A percentile compares a stretch with the other conserved stretches of the same genome.
Evolutionary conservation across 2,329 filamentous ascomycete species (phyloP).

Genomic region (Coniella lustricola): DNA sequence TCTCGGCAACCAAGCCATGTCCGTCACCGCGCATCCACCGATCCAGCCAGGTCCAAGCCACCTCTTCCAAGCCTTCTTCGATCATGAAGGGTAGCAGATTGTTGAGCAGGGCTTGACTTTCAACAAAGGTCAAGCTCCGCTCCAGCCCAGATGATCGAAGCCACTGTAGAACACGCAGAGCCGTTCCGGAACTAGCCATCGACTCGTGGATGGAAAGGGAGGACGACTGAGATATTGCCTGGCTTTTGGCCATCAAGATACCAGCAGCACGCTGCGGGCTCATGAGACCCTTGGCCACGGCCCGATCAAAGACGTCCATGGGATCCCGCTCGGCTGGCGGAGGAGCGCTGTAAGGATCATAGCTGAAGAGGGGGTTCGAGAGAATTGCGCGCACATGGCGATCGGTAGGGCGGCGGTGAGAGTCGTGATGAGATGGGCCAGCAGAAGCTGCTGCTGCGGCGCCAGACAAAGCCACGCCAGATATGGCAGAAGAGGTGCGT

Average conservation of each 20-base stretch:
- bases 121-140: conserved; percentile 38
- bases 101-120: conserved; percentile 30
- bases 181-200: conserved; percentile 37
- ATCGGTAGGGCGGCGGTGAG: conserved; percentile 33
- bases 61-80: conserved; percentile 43
- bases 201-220: conserved; percentile 25
- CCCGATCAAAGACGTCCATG: conserved; percentile 49
- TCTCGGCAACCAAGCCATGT: conserved; percentile 8
- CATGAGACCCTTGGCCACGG: conserved; percentile 51
- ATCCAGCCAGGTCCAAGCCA: conserved; percentile 47
- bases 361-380: conserved; percentile 48
- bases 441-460: conserved; percentile 6
- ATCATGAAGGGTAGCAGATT: conserved; percentile 43
- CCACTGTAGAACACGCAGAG: conserved; percentile 45
- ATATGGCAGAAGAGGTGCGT: conserved; percentile 5
- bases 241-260: conserved; percentile 42
- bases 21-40: conserved; percentile 27
- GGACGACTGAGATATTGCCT: conserved; percentile 31
- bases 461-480: conserved; percentile 14
- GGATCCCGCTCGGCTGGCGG: conserved; percentile 30
- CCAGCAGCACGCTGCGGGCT: conserved; percentile 45
- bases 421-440: not conserved
- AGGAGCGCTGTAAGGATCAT: conserved; percentile 26
- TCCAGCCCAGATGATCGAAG: conserved; percentile 44
- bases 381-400: conserved; percentile 51